phyloP scores from a whole-genome alignment of 1,139 yeast species.

The Fermentozyma sake region DNA sequence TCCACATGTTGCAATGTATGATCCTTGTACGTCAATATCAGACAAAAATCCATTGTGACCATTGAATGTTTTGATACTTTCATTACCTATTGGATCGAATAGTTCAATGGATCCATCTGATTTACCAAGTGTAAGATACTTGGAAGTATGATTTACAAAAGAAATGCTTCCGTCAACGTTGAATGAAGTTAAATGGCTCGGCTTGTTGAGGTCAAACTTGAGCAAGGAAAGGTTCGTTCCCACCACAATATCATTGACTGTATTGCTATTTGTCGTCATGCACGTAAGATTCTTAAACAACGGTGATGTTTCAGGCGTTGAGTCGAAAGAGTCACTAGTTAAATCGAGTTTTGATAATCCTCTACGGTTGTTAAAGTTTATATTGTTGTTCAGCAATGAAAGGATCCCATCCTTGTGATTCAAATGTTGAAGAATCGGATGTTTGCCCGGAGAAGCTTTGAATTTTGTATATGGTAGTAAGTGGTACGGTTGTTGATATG shows the following conservation, averaged over 20 bases:
- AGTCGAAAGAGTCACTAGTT: constrained; percentile 17
- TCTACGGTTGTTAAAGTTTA: constrained; percentile 54
- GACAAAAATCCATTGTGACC: constrained; percentile 77
- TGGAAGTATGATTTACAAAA: constrained; percentile 30
- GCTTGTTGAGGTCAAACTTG: constrained; percentile 60
- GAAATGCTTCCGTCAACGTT: constrained; percentile 31
- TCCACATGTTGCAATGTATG: constrained; percentile 80
- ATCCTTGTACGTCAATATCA: constrained; percentile 74
- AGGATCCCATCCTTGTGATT: constrained; percentile 56
- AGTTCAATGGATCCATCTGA: constrained; percentile 69
- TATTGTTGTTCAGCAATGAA: constrained; percentile 48
- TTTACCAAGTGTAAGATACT: constrained; percentile 58
- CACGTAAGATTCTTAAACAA: constrained; percentile 26
- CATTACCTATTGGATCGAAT: constrained; percentile 62
- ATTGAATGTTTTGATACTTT: constrained; percentile 53
- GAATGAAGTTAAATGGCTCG: constrained; percentile 21
- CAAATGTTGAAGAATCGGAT: constrained; percentile 46
- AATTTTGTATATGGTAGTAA: constrained; percentile 49
- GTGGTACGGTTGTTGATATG: constrained; percentile 15
- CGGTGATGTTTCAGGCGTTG: constrained; percentile 8
- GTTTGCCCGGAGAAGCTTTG: constrained; percentile 33
- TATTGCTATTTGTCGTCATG: constrained; percentile 34
- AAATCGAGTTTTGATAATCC: constrained; percentile 47
- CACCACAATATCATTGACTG: constrained; percentile 34
- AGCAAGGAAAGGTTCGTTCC: constrained; percentile 38